Percentiles rank a stretch among this genome's conserved stretches.
phyloP scores from a whole-genome alignment of 108 stramenopile genomes.

The Skeletonema tropicum region DNA sequence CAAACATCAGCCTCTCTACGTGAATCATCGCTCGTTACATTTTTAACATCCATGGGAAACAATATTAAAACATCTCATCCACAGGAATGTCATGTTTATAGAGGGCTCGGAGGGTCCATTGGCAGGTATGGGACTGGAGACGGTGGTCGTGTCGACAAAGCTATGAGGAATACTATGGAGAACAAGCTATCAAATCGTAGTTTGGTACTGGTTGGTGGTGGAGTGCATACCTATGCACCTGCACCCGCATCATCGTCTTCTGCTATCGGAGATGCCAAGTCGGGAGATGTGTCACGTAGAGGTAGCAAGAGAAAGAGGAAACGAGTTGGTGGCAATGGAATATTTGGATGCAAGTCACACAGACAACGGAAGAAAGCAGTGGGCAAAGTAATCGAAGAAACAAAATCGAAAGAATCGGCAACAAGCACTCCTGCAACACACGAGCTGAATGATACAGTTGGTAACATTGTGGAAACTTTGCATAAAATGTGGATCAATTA shows the following conservation, averaged over 20 bases:
- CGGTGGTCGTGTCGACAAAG: conserved; percentile 1
- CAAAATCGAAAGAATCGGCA: background rate
- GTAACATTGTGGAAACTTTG: conserved; percentile 26
- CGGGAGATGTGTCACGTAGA: background rate
- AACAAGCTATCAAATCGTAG: conserved; percentile 41
- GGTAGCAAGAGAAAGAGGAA: conserved; percentile 31
- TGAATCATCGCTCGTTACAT: conserved; percentile 33
- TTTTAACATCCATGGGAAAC: conserved; percentile 8
- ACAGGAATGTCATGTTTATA: conserved; percentile 14
- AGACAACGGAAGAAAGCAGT: conserved; percentile 37
- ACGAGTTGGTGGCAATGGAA: conserved; percentile 40
- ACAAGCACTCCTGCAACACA: background rate
- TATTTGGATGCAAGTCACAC: conserved; percentile 41
- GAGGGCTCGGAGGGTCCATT: conserved; percentile 16
- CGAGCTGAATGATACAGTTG: conserved; percentile 5
- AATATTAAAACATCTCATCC: conserved; percentile 31
- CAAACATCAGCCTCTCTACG: conserved; percentile 31
- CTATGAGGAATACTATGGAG: conserved; percentile 14
- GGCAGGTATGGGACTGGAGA: conserved; percentile 32
- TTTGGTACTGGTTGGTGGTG: conserved; percentile 41
- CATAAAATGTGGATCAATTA: conserved; percentile 47
- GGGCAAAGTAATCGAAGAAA: background rate
- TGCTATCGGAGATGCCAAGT: background rate
- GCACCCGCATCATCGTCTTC: background rate
- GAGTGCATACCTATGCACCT: conserved; percentile 15